Evolutionary conservation across 805 yeast genomes (phyloP).

Genomic region (Yarrowia deformans): DNA sequence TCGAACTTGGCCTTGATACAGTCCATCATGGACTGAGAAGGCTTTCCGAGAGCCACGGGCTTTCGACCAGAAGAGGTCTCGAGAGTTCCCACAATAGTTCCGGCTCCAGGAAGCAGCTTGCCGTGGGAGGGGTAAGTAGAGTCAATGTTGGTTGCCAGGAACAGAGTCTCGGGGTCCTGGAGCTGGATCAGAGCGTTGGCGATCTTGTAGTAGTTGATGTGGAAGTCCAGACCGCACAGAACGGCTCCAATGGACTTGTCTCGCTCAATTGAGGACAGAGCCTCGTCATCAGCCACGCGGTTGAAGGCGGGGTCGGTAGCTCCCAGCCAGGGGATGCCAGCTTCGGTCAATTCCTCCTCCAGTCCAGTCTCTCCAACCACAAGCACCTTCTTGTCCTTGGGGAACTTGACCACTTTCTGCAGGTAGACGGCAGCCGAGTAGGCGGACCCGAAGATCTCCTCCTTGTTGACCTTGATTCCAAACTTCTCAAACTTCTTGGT

Average conservation of each 20-base stretch:
- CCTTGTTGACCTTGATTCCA: slow-evolving; percentile 55
- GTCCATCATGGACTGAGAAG: slow-evolving; percentile 87
- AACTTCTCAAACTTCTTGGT: slow-evolving; percentile 74
- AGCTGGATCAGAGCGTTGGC: slow-evolving; percentile 85
- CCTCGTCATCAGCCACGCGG: slow-evolving; percentile 61
- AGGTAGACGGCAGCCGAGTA: slow-evolving; percentile 91
- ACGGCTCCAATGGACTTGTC: slow-evolving; percentile 87
- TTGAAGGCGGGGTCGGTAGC: slow-evolving; percentile 74
- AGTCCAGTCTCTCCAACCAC: slow-evolving; percentile 90
- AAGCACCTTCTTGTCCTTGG: slow-evolving; percentile 81
- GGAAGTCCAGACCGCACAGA: slow-evolving; percentile 82
- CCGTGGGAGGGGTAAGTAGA: slow-evolving; percentile 94
- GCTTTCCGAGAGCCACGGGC: slow-evolving; percentile 94
- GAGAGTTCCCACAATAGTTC: slow-evolving; percentile 82
- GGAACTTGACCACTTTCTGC: slow-evolving; percentile 73
- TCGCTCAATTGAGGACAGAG: slow-evolving; percentile 49
- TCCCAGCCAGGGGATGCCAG: slow-evolving; percentile 82
- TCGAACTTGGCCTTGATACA: slow-evolving; percentile 74
- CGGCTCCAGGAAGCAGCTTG: slow-evolving; percentile 90
- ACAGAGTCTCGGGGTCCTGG: slow-evolving; percentile 66
- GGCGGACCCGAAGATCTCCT: slow-evolving; percentile 89
- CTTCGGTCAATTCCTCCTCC: slow-evolving; percentile 73
- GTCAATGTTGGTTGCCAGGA: slow-evolving; percentile 93
- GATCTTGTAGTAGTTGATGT: slow-evolving; percentile 79
- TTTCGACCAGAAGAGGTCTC: slow-evolving; percentile 77